Percentiles rank a stretch among this genome's conserved stretches.
Conservation (phyloP, 352 stramenopile genomes). For the Globisporangium acanthophoron region DNA sequence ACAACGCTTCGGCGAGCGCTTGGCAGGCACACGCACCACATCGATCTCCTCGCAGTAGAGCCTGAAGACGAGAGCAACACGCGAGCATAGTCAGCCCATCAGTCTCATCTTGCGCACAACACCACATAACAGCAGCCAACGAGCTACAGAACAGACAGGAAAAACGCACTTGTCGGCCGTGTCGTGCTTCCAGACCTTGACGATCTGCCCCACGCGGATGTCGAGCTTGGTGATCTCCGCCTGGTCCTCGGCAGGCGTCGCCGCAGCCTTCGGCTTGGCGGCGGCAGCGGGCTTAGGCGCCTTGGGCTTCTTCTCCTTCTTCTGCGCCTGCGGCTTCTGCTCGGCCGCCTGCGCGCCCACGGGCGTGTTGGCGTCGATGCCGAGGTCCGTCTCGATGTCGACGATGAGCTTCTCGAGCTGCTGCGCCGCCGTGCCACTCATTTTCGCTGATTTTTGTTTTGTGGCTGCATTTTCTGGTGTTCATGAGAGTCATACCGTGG, state of each 20-base stretch:
- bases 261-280: constrained; percentile 22
- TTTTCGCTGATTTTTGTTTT: constrained; percentile 6
- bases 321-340: constrained; percentile 22
- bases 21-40: constrained; percentile 30
- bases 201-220: constrained; percentile 89
- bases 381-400: constrained; percentile 66
- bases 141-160: background rate
- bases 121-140: background rate
- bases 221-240: constrained; percentile 90
- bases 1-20: background rate
- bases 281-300: constrained; percentile 34
- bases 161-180: constrained; percentile 75
- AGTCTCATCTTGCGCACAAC: background rate
- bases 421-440: constrained; percentile 42
- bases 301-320: constrained; percentile 45
- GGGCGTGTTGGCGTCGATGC: constrained; percentile 63
- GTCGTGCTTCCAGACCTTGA: constrained; percentile 91
- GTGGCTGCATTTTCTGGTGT: background rate
- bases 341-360: constrained; percentile 16
- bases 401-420: constrained; percentile 69
- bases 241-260: constrained; percentile 36
- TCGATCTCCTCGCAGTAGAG: constrained; percentile 92
- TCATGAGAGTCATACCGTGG: too few relatives aligned
- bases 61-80: constrained; percentile 12
- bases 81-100: background rate